Evolutionary conservation across 148 eudicot genomes (phyloP), one percentile per base, ranked within the genome.

Genomic region (Polygonum maritimum): DNA sequence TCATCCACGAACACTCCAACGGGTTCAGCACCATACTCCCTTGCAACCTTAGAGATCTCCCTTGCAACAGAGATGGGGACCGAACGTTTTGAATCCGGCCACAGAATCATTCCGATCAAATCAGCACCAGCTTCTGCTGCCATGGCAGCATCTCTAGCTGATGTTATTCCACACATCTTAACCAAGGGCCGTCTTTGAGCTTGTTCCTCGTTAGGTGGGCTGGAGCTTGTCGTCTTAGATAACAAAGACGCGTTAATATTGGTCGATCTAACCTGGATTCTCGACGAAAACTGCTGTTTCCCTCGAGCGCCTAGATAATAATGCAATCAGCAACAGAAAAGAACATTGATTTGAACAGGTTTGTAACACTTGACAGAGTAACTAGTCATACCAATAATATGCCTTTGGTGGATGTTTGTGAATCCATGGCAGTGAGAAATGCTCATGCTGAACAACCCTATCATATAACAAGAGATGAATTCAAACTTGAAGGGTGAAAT

Each of bases 111-210:
- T 41, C 99, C 99, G 62, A 96, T 89, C 74, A 90, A 86, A 82
- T 87, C 83, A 75, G 99, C 98, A 80, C 98, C 99, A 31, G 99
- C 97, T 86, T 95, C 85, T 41, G 96, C 96, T 77, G 99, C 98
- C 69, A 91, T 62, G 57, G 92, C 97, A 85, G 99, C 99, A 83
- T 92, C 98, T 82, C 76, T 84, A 81, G 94, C 89, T 77, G 99
- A 92, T 51, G 94, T 92, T 55, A 96, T 88, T 76, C 94, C 99
- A 77, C 99, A 92, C 97, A 96, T 92, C 76, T 96, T 96, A 48
- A 96, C 97, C 69, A 89, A 83, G 80, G 94, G 90, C 57, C 79
- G 75, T 18, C 71, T 70, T 54, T 87, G 80, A 77, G 74, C 81
- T 75, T 76, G 58, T 4, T 78, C 84, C 62, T 72, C 74, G 21